These are phyloP conservation scores for Tulasnella sp. DNA, from an alignment of 768 basidiomycete species.

Conservation along the genomic window DNA sequence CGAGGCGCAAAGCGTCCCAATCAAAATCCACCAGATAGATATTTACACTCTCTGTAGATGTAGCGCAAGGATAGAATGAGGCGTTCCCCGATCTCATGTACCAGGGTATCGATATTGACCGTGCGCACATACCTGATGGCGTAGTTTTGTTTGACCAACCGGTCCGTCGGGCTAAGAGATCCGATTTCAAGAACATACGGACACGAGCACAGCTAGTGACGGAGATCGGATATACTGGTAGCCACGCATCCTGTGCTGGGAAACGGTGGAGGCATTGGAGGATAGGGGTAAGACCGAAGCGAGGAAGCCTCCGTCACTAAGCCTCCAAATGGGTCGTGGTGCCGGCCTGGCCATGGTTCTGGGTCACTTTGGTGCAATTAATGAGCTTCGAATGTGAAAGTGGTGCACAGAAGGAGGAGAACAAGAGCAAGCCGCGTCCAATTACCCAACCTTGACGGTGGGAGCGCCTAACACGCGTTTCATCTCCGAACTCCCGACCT, in stretches of 20 bases:
- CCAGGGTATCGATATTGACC: not conserved
- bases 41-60: not conserved
- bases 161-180: not conserved
- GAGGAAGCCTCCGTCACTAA: too few relatives aligned
- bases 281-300: too few relatives aligned
- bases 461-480: not conserved
- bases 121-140: not conserved
- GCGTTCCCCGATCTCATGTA: too few relatives aligned
- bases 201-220: not conserved
- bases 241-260: not conserved
- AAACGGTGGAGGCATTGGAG: too few relatives aligned
- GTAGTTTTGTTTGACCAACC: not conserved
- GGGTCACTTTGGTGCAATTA: too few relatives aligned
- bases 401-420: too few relatives aligned
- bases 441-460: constrained; percentile 2
- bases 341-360: too few relatives aligned
- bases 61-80: not conserved
- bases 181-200: not conserved
- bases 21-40: not conserved
- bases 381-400: too few relatives aligned
- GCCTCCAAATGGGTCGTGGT: too few relatives aligned
- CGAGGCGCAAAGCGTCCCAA: not conserved
- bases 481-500: not conserved
- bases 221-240: not conserved
- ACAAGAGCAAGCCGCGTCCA: not conserved